Evolutionary conservation across 306 rosid genomes (phyloP), one percentile per base, ranked within the genome.

Genomic region (Pterocarpus santalinus): DNA sequence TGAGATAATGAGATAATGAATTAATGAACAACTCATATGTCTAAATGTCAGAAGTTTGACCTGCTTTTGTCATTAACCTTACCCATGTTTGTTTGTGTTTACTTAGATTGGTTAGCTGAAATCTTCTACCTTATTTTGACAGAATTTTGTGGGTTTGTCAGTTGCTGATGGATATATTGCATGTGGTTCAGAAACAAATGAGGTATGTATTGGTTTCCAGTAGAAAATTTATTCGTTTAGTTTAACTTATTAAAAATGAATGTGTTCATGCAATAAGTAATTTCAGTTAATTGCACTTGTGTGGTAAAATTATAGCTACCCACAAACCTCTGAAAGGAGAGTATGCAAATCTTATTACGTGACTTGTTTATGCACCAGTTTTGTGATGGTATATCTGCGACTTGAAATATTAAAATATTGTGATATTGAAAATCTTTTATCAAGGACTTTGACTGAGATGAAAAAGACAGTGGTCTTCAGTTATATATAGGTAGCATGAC

Each of bases 181-280:
- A 8, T 96, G 99, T 61, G 99, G 99, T 82, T 95, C 99, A 77
- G 99, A 95, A 90, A 89, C 98, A 69, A 95, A 95, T 70, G 97
- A 95, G 97, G 98, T 95, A 91, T 66, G 58, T 73, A 70, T 68
- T 58, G 66, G 28, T 80, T 85, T 80, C 57, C 72, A 32, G 28
- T 35, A 16, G 61, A 15, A 49, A 62, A 35, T 58, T 68, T 47
- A 5, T 63, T 78, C 14, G 15, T 44, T 62, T 32, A 28, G 33
- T 56, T 30, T 39, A 57, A 83, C 69, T 75, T 56, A 2, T 7
- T 41, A 56, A 39, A 46, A 81, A 43, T 41, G 12, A 69, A 46
- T 52, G 15, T 38, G 0, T 58, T 47, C 9, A 53, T 76, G 63
- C 71, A 78, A 30, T 75, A 47, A 38, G 52, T 69, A 46, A 63